Percentiles rank a stretch among this genome's conserved stretches.
Conservation (phyloP, 768 basidiomycete genomes). For the Dictyophora rubrovolvata region DNA sequence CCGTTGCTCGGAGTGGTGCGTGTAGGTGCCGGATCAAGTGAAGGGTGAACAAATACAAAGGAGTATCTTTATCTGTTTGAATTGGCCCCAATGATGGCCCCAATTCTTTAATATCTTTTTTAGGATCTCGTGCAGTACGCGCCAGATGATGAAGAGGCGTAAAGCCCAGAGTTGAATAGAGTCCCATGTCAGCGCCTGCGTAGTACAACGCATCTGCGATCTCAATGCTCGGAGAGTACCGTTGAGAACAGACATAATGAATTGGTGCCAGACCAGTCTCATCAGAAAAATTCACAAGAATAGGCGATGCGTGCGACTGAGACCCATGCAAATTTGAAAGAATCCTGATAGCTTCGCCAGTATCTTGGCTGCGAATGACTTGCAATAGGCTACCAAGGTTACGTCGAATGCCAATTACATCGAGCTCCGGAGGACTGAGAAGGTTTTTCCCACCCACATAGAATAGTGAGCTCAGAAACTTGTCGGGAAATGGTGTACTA, state of each 20-base stretch:
- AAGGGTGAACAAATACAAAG: slow-evolving; percentile 47
- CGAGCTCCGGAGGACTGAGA: slow-evolving; percentile 1
- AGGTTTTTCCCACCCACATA: background rate
- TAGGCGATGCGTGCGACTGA: slow-evolving; percentile 21
- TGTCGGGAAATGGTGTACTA: background rate
- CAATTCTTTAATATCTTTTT: background rate
- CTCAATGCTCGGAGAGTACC: slow-evolving; percentile 41
- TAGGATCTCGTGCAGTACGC: slow-evolving; percentile 11
- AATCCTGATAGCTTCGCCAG: background rate
- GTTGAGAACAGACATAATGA: slow-evolving; percentile 54
- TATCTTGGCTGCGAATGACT: background rate
- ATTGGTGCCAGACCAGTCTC: slow-evolving; percentile 61
- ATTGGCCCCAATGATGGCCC: background rate
- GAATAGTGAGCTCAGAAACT: background rate
- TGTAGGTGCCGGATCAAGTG: slow-evolving; percentile 64
- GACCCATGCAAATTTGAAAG: background rate
- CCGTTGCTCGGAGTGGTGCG: slow-evolving; percentile 56
- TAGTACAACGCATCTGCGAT: slow-evolving; percentile 63
- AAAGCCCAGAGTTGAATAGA: slow-evolving; percentile 53
- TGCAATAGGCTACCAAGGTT: background rate
- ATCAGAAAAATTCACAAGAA: slow-evolving; percentile 63
- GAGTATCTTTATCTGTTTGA: slow-evolving; percentile 13
- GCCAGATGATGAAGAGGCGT: slow-evolving; percentile 17
- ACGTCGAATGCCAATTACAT: background rate
- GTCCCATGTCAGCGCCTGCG: slow-evolving; percentile 63